Base-by-base conservation (phyloP, 2,329 filamentous ascomycete genomes). In the Botrytis hyacinthi region DNA sequence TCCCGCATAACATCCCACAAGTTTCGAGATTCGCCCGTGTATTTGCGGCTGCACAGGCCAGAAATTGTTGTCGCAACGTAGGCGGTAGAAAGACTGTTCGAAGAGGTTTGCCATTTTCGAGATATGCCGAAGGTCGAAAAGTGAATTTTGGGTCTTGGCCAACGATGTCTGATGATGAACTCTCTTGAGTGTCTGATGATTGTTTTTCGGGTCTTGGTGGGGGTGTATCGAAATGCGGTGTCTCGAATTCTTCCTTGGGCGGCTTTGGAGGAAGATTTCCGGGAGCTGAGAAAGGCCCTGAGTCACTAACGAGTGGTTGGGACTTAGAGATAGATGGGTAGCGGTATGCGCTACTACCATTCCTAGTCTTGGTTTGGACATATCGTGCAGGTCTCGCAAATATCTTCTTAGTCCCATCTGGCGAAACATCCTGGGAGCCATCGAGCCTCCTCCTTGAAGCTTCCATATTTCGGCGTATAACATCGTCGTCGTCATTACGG, bases 1-100 rank as follows among this genome's bases (percentile, higher is more conserved):
- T 95, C 12, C 95, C 96, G 80, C 94, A 97, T 18, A 99, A 87
- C 77, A 99, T 95, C 51, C 95, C 96, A 81, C 96, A 98, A 77
- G 96, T 98, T 83, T 99, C 96, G 29, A 98, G 87, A 51, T 97
- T 97, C 5, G 86, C 86, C 44, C 84, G 84, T 0, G 96, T 99
- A 81, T 99, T 98, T 29, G 88, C 83, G 0, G 88, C 83, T 0
- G 95, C 95, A 44, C 94, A 84, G 4, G 88, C 83, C 29, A 98
- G 86, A 81, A 99, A 99, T 9, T 87, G 85, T 3, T 86, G 83
- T 42, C 94, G 93, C 1, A 99, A 87, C 20, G 88, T 87, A 0
- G 89, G 88, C 0, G 96, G 95, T 1, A 99, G 86, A 81, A 98
- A 97, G 48, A 99, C 86, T 0, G 95, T 93, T 48, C 96, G 91